Conservation (phyloP, 768 basidiomycete species). For the Flagelloscypha sp. region DNA sequence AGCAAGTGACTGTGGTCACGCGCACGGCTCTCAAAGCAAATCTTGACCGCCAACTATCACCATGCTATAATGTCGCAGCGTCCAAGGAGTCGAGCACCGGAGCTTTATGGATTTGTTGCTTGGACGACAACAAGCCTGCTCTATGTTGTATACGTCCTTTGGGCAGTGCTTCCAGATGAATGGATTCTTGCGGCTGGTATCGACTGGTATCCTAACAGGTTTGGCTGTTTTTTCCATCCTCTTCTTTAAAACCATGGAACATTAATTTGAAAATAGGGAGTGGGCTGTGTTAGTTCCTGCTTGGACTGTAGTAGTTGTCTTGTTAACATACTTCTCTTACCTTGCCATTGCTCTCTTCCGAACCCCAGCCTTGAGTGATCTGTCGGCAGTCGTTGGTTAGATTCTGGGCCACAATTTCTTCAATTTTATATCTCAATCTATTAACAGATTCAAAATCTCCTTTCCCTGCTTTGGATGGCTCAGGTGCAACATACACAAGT, state of each 20-base stretch:
- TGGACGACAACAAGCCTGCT: conserved; percentile 70
- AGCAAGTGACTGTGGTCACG: no score
- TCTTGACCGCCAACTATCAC: no score
- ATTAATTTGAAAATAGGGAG: conserved; percentile 42
- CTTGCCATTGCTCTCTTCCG: conserved; percentile 63
- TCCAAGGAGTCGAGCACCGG: conserved; percentile 69
- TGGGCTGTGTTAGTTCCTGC: conserved; percentile 81
- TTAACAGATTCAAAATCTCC: conserved; percentile 51
- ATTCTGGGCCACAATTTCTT: conserved; percentile 4
- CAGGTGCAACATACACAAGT: conserved; percentile 40
- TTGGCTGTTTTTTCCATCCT: conserved; percentile 12
- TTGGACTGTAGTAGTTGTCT: conserved; percentile 59
- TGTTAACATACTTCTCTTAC: conserved; percentile 73
- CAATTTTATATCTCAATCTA: conserved; percentile 9
- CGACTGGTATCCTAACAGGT: conserved; percentile 87
- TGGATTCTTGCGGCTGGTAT: conserved; percentile 61
- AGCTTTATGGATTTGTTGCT: conserved; percentile 88
- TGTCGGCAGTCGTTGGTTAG: conserved; percentile 61
- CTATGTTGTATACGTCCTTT: conserved; percentile 65
- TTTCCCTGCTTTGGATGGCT: conserved; percentile 29
- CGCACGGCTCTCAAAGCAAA: no score
- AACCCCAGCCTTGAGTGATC: conserved; percentile 64
- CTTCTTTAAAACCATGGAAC: conserved; percentile 1
- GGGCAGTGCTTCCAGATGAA: conserved; percentile 73
- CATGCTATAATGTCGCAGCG: no score